These are phyloP conservation scores for Cerioporus squamosus DNA, from an alignment of 1,284 basidiomycete genomes.

Conservation along the genomic window DNA sequence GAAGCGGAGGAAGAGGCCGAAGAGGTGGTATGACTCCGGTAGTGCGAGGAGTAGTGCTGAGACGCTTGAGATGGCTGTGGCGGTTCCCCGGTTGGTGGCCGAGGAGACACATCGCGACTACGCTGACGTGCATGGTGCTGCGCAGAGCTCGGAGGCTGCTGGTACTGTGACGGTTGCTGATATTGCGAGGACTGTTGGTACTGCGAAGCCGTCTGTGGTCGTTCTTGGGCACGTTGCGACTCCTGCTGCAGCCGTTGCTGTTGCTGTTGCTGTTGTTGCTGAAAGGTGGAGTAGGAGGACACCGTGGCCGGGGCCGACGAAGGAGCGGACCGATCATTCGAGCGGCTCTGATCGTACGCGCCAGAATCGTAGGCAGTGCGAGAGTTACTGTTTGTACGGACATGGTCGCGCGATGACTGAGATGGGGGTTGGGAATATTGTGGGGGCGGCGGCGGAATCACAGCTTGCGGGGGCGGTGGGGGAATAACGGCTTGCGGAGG, in stretches of 20 bases:
- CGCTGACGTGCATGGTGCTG: slow-evolving; percentile 17
- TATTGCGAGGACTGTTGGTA: neutral
- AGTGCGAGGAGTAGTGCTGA: neutral
- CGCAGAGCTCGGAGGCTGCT: slow-evolving; percentile 3
- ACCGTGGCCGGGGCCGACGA: slow-evolving; percentile 19
- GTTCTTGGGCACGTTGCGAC: slow-evolving; percentile 5
- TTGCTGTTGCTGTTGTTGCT: slow-evolving; percentile 20
- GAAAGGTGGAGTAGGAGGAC: slow-evolving; percentile 25
- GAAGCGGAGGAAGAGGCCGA: slow-evolving; percentile 17
- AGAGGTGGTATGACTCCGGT: slow-evolving; percentile 13
- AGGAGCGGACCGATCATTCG: slow-evolving; percentile 8
- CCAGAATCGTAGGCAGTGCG: neutral
- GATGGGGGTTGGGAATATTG: no score
- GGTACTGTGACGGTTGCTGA: neutral
- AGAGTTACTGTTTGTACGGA: slow-evolving; percentile 8
- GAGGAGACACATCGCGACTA: slow-evolving; percentile 20
- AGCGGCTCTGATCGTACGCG: slow-evolving; percentile 3
- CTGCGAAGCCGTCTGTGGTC: slow-evolving; percentile 2
- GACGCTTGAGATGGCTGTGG: neutral
- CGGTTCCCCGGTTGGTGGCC: slow-evolving; percentile 1
- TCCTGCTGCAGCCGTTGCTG: slow-evolving; percentile 18
- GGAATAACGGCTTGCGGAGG: neutral
- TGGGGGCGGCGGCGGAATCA: no score
- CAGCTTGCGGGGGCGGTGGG: no score
- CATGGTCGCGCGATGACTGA: slow-evolving; percentile 8